A percentile compares a stretch with the other conserved stretches of the same genome.
These are phyloP conservation scores for Camelina laxa DNA, from an alignment of 345 rosid species.

Conservation along the genomic window DNA sequence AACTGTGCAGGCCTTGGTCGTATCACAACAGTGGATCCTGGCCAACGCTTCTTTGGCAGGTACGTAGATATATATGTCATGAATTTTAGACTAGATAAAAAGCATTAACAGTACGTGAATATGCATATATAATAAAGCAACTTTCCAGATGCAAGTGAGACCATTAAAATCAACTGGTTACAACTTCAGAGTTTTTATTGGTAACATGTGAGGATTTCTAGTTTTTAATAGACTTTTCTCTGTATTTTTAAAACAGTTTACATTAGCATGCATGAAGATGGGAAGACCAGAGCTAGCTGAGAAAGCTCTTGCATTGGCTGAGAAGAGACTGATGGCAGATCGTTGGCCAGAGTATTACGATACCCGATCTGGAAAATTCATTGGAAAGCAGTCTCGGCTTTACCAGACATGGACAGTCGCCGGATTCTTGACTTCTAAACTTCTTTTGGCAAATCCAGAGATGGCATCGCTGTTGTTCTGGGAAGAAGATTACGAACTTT, in stretches of 20 bases:
- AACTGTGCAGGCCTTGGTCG: slow-evolving; percentile 85
- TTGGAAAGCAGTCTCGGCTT: slow-evolving; percentile 87
- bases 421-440: slow-evolving; percentile 82
- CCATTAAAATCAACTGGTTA: not conserved
- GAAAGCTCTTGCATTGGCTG: slow-evolving; percentile 80
- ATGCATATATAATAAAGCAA: not conserved
- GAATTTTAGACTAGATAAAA: not conserved
- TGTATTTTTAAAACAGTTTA: slow-evolving; percentile 61
- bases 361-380: slow-evolving; percentile 82
- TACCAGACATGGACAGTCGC: slow-evolving; percentile 96
- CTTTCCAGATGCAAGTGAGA: not conserved
- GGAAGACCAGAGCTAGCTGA: slow-evolving; percentile 72
- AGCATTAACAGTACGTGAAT: not conserved
- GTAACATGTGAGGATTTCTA: not conserved
- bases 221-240: not conserved
- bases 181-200: not conserved
- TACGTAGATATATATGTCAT: slow-evolving; percentile 29
- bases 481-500: slow-evolving; percentile 96
- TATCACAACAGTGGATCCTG: slow-evolving; percentile 99
- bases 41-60: slow-evolving; percentile 99
- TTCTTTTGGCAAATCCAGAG: slow-evolving; percentile 79
- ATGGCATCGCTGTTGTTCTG: slow-evolving; percentile 78
- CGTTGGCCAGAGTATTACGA: slow-evolving; percentile 96
- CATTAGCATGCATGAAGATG: slow-evolving; percentile 98
- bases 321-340: slow-evolving; percentile 74